Base-by-base conservation (phyloP, 2,329 filamentous ascomycete species). In the Lachnellula willkommii region DNA sequence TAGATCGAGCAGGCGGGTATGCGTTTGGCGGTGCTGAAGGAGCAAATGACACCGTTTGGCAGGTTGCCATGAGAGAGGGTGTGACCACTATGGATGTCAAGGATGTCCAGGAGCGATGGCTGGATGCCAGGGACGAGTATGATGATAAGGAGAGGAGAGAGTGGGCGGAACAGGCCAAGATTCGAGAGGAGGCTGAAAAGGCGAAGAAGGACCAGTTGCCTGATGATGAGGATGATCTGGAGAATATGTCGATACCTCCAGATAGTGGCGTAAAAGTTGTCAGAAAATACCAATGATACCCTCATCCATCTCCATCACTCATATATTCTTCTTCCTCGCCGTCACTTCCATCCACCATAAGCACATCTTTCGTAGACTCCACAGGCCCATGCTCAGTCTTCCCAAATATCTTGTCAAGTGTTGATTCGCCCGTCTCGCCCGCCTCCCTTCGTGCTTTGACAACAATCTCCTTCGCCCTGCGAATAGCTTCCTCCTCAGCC, bases 41-140 rank as follows among this genome's bases (percentile, higher is more conserved):
- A 2, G 90, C 91, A 47, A 96, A 97, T 65, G 93, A 99, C 70
- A 92, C 88, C 6, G 83, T 99, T n/a, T 99, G 94, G 94, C 90
- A 95, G 68, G 85, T 97, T 46, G 90, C 94, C 2, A 95, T 97
- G 84, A 84, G 91, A 55, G 84, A 85, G 56, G 84, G 86, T 56
- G 82, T 84, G 37, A 83, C 83, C 35, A 75, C 85, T 73, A 84
- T 95, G 79, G 91, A 95, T 65, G 84, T 91, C 9, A 79, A 87
- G 57, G 93, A 99, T 72, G 86, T 97, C 60, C 94, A 99, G 73
- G 94, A 99, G 75, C 81, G 94, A 59, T 99, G 94, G 94, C 76
- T 99, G 35, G 93, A 97, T 73, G 80, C 86, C 42, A 94, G 92
- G 69, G 92, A 92, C 15, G 90, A 88, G 62, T 90, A 90, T 67